Evolutionary conservation across 139 green algal genomes (phyloP), one percentile per base, ranked within the genome.

Genomic region (Closterium sp.): DNA sequence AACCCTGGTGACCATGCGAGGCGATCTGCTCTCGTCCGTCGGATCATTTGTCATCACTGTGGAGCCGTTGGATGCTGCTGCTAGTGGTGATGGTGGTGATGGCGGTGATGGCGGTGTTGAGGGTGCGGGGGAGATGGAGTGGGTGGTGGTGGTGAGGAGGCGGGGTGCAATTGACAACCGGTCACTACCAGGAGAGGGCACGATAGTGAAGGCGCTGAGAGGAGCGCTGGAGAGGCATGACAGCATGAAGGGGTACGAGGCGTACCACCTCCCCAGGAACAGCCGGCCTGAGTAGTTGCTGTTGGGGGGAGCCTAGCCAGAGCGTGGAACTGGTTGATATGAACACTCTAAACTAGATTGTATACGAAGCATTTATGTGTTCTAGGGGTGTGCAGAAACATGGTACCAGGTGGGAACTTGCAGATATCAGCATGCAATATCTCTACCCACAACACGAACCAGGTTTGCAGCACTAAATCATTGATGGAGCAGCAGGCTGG

Each of bases 171-270:
- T 33, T 8, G 28, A n/a, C 33, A 88, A 34, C 6, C 25, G 28
- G 10, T 8, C 38, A 23, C 28, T 90, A 3, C 87, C 87, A 30
- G 87, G 87, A 0, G 87, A 90, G 87, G 36, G 36, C 1, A 35
- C 33, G n/a, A n/a, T 90, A 30, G 28, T 90, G 36, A 84, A 90
- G 21, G 23, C 31, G 10, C 87, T 90, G 36, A 84, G 87, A 33
- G 87, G 81, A 33, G 87, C 87, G 31, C 34, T 90, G 33, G 87
- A 34, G 25, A 33, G 87, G 35, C 33, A 34, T 35, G 87, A 33
- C 1, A 90, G n/a, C 28, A 36, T 33, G 36, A 36, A 30, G 35
- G 87, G 87, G 7, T 90, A 90, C 36, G 87, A 90, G 87, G 36
- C 35, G 16, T 90, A 90, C 38, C 87, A 90, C n/a, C 32, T 90